Evolutionary conservation across 1,284 basidiomycete genomes (phyloP).

Genomic region (Gomphus sp.): DNA sequence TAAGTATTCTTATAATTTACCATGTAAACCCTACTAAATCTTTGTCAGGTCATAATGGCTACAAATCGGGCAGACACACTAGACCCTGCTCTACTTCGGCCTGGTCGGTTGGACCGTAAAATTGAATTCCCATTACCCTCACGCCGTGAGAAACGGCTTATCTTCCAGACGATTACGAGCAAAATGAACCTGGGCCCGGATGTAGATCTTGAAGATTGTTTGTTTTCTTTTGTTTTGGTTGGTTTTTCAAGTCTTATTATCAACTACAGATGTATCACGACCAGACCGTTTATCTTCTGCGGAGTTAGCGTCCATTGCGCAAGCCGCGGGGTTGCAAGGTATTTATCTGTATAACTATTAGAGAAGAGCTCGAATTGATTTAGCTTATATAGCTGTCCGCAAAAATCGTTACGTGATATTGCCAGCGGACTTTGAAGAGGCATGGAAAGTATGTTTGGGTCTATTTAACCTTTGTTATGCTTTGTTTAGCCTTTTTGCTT

Average conservation of each 20-base stretch:
- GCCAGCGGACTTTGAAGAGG: conserved; percentile 96
- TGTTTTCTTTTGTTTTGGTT: conserved; percentile 10
- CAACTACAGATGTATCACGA: conserved; percentile 76
- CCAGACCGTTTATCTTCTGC: conserved; percentile 95
- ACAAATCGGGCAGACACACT: conserved; percentile 95
- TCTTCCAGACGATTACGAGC: conserved; percentile 95
- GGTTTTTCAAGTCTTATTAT: not conserved
- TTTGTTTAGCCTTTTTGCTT: conserved; percentile 28
- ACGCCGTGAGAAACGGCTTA: conserved; percentile 90
- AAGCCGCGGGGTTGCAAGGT: conserved; percentile 97
- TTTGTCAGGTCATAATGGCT: conserved; percentile 90
- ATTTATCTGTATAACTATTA: not conserved
- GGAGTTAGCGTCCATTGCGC: conserved; percentile 93
- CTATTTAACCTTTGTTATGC: conserved; percentile 24
- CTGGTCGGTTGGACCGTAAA: conserved; percentile 96
- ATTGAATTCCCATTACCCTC: conserved; percentile 98
- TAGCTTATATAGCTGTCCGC: conserved; percentile 65
- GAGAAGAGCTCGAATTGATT: not conserved
- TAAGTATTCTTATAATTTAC: conserved; percentile 23
- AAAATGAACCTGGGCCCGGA: conserved; percentile 99
- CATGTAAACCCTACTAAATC: not conserved
- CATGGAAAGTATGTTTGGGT: conserved; percentile 78
- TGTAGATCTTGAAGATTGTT: conserved; percentile 97
- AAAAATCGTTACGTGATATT: conserved; percentile 98
- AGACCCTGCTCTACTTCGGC: conserved; percentile 94